A percentile compares a stretch with the other conserved stretches of the same genome.
These are phyloP conservation scores for Xylaria sp. DNA, from an alignment of 2,329 filamentous ascomycete genomes.

Conservation along the genomic window DNA sequence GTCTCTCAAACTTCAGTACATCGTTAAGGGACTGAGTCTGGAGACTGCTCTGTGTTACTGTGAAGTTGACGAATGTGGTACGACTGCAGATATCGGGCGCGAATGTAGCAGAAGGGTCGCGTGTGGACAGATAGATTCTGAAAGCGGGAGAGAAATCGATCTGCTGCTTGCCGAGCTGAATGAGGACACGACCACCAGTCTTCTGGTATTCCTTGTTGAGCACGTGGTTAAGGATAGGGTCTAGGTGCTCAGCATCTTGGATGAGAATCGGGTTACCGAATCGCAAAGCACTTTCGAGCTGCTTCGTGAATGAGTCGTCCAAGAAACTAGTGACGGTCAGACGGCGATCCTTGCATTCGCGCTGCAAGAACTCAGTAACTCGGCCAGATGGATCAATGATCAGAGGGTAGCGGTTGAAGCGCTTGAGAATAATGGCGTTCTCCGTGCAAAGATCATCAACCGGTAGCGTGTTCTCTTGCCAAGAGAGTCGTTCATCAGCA, in stretches of 20 bases:
- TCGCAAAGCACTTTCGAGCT: conserved; percentile 90
- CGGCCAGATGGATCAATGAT: conserved; percentile 97
- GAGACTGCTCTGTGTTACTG: conserved; percentile 96
- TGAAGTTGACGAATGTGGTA: conserved; percentile 99
- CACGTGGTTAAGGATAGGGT: conserved; percentile 96
- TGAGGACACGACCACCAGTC: conserved; percentile 94
- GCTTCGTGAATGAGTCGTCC: conserved; percentile 96
- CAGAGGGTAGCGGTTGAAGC: conserved; percentile 96
- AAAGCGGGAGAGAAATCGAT: conserved; percentile 98
- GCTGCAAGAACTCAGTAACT: conserved; percentile 90
- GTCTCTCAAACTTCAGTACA: conserved; percentile 92
- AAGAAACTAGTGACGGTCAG: conserved; percentile 97
- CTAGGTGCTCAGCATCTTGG: conserved; percentile 93
- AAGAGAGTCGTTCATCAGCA: conserved; percentile 87
- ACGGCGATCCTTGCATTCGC: conserved; percentile 87
- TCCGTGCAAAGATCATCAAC: conserved; percentile 98
- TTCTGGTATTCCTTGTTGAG: conserved; percentile 99
- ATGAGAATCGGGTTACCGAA: conserved; percentile 99
- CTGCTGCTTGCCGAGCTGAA: conserved; percentile 96
- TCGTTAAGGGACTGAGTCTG: conserved; percentile 97
- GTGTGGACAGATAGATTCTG: conserved; percentile 88
- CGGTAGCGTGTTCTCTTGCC: conserved; percentile 90
- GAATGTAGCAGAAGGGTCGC: conserved; percentile 93
- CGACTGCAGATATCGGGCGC: conserved; percentile 96
- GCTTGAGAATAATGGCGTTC: conserved; percentile 94